These are phyloP conservation scores for Trametes sanguinea DNA, from an alignment of 768 basidiomycete species.

Conservation along the genomic window DNA sequence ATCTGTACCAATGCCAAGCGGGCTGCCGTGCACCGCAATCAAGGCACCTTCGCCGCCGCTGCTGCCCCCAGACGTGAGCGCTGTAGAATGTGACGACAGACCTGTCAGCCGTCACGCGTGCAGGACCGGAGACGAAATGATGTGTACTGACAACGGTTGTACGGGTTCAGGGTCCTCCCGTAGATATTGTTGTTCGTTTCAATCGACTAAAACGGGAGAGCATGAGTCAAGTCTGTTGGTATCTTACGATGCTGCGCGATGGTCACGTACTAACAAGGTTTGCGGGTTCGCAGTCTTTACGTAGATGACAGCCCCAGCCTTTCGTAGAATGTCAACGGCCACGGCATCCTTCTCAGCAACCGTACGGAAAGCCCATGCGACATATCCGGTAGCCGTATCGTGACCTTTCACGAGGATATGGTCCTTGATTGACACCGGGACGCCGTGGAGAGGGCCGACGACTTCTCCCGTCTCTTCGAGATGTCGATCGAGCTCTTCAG, in stretches of 20 bases:
- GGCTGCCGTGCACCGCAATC: slow-evolving; percentile 76
- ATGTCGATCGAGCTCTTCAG: slow-evolving; percentile 64
- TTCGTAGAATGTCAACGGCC: slow-evolving; percentile 45
- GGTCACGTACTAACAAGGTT: slow-evolving; percentile 46
- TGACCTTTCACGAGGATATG: slow-evolving; percentile 58
- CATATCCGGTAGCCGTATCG: slow-evolving; percentile 73
- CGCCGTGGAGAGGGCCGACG: slow-evolving; percentile 76
- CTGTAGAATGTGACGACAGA: slow-evolving; percentile 14
- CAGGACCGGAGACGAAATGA: neutral
- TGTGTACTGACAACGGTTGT: slow-evolving; percentile 42
- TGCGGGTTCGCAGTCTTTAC: slow-evolving; percentile 95
- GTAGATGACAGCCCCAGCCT: slow-evolving; percentile 80
- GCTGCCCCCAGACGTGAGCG: slow-evolving; percentile 65
- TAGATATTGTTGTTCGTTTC: slow-evolving; percentile 56
- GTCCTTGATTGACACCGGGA: slow-evolving; percentile 82
- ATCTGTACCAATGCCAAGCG: slow-evolving; percentile 82
- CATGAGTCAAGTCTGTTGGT: slow-evolving; percentile 13
- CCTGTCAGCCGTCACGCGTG: slow-evolving; percentile 6
- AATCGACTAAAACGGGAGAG: slow-evolving; percentile 39
- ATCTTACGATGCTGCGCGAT: neutral
- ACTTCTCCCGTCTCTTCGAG: slow-evolving; percentile 57
- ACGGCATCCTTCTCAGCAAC: slow-evolving; percentile 46
- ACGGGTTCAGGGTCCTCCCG: slow-evolving; percentile 47
- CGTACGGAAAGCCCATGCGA: slow-evolving; percentile 68
- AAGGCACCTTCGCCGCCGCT: slow-evolving; percentile 88